phyloP scores from a whole-genome alignment of 2,329 filamentous ascomycete genomes.

The Aphanoascus verrucosus region DNA sequence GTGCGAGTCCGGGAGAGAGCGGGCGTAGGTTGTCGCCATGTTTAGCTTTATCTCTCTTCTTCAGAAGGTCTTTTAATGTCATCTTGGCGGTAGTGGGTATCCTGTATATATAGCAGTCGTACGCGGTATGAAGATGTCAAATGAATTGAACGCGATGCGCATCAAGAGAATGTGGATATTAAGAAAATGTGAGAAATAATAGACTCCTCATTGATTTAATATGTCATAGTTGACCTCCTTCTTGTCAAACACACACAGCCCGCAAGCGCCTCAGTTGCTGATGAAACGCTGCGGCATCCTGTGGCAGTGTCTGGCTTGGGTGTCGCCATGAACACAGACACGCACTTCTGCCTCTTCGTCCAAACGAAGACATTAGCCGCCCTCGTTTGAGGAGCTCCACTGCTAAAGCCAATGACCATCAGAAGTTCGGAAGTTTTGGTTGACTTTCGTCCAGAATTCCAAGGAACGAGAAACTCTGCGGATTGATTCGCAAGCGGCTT shows the following conservation, averaged over 20 bases:
- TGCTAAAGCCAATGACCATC: not conserved
- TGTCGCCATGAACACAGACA: not conserved
- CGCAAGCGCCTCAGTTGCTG: not conserved
- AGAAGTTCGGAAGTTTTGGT: not conserved
- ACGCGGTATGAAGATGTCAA: not conserved
- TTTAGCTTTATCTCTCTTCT: conserved; percentile 47
- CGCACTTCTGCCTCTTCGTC: no score
- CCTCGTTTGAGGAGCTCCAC: not conserved
- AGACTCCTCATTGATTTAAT: conserved; percentile 1
- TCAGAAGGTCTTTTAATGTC: conserved; percentile 51
- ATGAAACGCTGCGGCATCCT: not conserved
- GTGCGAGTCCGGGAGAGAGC: conserved; percentile 14
- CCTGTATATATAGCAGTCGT: not conserved
- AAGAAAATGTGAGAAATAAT: not conserved
- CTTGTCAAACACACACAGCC: not conserved
- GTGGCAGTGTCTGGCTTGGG: conserved; percentile 1
- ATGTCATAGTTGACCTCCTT: not conserved
- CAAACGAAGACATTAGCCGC: not conserved
- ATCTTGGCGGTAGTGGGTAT: conserved; percentile 31
- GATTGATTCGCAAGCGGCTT: not conserved
- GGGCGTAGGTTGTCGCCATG: not conserved
- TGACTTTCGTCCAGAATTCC: not conserved
- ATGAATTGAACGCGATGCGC: not conserved
- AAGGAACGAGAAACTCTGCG: not conserved
- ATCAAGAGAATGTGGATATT: not conserved